phyloP scores from a whole-genome alignment of 2,329 filamentous ascomycete genomes.

The Ophiocordyceps camponoti-floridani region DNA sequence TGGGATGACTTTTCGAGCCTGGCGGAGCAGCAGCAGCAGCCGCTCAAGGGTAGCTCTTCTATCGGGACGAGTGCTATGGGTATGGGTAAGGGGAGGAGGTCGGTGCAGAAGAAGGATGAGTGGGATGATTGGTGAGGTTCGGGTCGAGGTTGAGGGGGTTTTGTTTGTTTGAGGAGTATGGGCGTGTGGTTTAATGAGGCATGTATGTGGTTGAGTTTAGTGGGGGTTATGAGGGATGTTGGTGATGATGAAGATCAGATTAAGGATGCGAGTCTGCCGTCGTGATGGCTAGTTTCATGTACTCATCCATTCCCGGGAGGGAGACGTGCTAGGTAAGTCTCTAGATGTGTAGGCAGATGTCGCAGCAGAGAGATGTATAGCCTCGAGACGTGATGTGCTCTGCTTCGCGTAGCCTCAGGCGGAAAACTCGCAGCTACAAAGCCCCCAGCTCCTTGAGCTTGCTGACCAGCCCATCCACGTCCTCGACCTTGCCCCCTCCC shows the following conservation, averaged over 20 bases:
- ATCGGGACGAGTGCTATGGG: constrained; percentile 44
- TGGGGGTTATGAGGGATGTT: too few relatives aligned
- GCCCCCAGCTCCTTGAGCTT: constrained; percentile 96
- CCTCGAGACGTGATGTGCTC: too few relatives aligned
- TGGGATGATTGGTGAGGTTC: constrained; percentile 43
- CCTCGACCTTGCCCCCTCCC: constrained; percentile 91
- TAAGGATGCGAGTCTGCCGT: too few relatives aligned
- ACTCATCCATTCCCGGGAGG: too few relatives aligned
- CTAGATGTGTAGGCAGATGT: too few relatives aligned
- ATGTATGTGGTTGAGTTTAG: too few relatives aligned
- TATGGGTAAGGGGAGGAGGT: constrained; percentile 24
- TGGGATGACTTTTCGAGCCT: constrained; percentile 79
- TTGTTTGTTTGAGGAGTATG: background rate
- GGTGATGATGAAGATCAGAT: too few relatives aligned
- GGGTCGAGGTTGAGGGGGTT: background rate
- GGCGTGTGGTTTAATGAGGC: too few relatives aligned
- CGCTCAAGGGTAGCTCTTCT: constrained; percentile 19
- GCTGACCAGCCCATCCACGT: constrained; percentile 83
- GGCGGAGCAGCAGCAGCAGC: constrained; percentile 33
- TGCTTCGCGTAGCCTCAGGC: too few relatives aligned
- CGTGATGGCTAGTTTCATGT: too few relatives aligned
- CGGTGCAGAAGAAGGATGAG: constrained; percentile 32
- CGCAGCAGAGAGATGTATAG: too few relatives aligned
- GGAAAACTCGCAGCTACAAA: constrained; percentile 27
- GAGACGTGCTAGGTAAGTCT: too few relatives aligned